Percentiles rank a stretch among this genome's conserved stretches.
Conservation (phyloP, 176 grass and related monocot species). For the Alopecurus myosuroides region DNA sequence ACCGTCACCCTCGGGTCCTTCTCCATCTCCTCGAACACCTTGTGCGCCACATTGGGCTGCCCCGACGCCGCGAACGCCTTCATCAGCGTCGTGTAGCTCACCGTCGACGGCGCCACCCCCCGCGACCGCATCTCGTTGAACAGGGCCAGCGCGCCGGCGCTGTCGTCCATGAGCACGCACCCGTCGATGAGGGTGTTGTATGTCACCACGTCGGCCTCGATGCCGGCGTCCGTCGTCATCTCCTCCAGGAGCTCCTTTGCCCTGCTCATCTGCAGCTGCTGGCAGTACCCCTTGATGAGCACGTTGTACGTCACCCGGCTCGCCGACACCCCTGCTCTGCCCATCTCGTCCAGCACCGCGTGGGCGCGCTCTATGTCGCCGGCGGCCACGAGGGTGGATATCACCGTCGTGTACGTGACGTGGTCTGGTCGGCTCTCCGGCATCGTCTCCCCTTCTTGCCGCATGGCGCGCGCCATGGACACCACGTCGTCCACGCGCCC, state of each 20-base stretch:
- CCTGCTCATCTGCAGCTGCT: slow-evolving; percentile 53
- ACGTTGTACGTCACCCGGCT: slow-evolving; percentile 89
- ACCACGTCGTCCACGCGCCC: slow-evolving; percentile 77
- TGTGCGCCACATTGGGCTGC: slow-evolving; percentile 72
- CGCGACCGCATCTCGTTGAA: slow-evolving; percentile 85
- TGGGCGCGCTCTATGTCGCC: slow-evolving; percentile 50
- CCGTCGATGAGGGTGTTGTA: slow-evolving; percentile 97
- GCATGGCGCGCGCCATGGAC: slow-evolving; percentile 60
- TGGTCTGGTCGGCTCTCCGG: slow-evolving; percentile 69
- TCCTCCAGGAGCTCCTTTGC: slow-evolving; percentile 49
- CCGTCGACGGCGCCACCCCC: slow-evolving; percentile 59
- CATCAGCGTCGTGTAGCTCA: slow-evolving; percentile 96
- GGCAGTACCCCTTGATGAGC: slow-evolving; percentile 87
- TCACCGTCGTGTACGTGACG: slow-evolving; percentile 73
- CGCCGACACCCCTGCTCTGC: slow-evolving; percentile 25
- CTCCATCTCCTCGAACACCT: slow-evolving; percentile 88
- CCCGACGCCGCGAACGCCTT: slow-evolving; percentile 78
- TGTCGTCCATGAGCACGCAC: slow-evolving; percentile 71
- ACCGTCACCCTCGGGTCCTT: slow-evolving; percentile 63
- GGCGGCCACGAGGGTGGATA: slow-evolving; percentile 52
- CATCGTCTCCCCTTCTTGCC: slow-evolving; percentile 30
- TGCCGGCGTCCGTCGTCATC: slow-evolving; percentile 30
- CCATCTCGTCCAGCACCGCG: slow-evolving; percentile 69
- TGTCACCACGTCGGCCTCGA: slow-evolving; percentile 63
- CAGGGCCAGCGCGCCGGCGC: slow-evolving; percentile 49